phyloP scores from a whole-genome alignment of 1,284 basidiomycete genomes.

The Cryptococcus depauperatus region DNA sequence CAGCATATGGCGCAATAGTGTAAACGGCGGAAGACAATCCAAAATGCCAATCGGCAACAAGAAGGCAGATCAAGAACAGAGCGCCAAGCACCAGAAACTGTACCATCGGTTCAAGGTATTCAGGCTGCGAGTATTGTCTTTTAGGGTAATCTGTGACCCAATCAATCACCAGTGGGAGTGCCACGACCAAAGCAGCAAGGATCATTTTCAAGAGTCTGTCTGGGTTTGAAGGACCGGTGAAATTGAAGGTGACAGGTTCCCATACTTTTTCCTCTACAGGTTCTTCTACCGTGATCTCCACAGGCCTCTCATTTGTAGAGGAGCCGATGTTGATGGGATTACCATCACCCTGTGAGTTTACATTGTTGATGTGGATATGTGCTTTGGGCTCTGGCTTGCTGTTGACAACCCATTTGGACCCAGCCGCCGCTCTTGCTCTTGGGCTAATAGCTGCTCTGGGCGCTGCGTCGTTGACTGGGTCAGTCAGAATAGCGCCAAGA shows the following conservation, averaged over 20 bases:
- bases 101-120: slow-evolving; percentile 14
- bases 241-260: slow-evolving; percentile 14
- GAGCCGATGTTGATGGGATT: slow-evolving; percentile 12
- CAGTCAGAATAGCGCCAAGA: slow-evolving; percentile 2
- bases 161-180: slow-evolving; percentile 19
- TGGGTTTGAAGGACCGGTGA: slow-evolving; percentile 21
- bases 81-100: slow-evolving; percentile 16
- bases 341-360: slow-evolving; percentile 19
- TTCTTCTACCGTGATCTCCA: slow-evolving; percentile 4
- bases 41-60: slow-evolving; percentile 18
- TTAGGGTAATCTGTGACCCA: slow-evolving; percentile 19
- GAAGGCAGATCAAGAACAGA: slow-evolving; percentile 9
- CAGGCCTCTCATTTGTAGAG: neutral
- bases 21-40: slow-evolving; percentile 7
- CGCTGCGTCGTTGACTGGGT: neutral
- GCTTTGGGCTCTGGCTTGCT: slow-evolving; percentile 3
- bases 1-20: slow-evolving; percentile 6
- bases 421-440: neutral
- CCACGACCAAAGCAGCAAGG: slow-evolving; percentile 12
- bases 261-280: slow-evolving; percentile 9
- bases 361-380: slow-evolving; percentile 21
- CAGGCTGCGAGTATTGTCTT: slow-evolving; percentile 8
- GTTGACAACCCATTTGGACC: slow-evolving; percentile 6
- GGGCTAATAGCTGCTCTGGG: slow-evolving; percentile 1
- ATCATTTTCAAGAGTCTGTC: slow-evolving; percentile 20